Evolutionary conservation across 2,329 filamentous ascomycete genomes (phyloP), one percentile per base, ranked within the genome.

Genomic region (Fusarium continuum): DNA sequence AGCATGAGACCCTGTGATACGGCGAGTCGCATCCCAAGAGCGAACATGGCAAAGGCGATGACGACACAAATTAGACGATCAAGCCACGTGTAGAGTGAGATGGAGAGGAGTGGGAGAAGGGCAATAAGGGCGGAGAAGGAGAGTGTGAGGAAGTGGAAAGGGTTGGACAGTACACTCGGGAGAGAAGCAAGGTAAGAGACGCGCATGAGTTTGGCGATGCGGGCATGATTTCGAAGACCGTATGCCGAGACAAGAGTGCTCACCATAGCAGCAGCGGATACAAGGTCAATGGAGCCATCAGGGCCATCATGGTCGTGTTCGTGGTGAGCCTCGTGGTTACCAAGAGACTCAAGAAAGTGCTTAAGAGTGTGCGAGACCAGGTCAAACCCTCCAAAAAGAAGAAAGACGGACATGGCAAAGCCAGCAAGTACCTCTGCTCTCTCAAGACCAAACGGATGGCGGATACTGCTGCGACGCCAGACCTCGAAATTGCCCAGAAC

Each of bases 311-410:
- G 90, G 2, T 76, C 76, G 65, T 91, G 87, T 4, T 83, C 80
- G 69, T 91, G 88, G 70, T 96, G 92, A 19, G 91, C 83, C 49
- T 88, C 84, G 71, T 96, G 92, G 49, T 71, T 57, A 11, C 77
- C 76, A 22, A 78, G 62, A 2, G 73, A 73, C 76, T 97, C 94
- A 10, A 99, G 85, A n/a, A 93, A 85, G 76, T 99, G 94, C 74
- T 97, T 95, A 14, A 97, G 82, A 58, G 92, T 94, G 75, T 99
- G 95, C 34, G 92, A 96, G 60, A 99, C 90, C 43, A 99, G 86
- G 71, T 99, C 95, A 71, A 98, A 90, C 17, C 94, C 94, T 82
- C 97, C 97, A 77, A 99, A 99, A n/a, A 97, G 86, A 11, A 99
- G 85, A 61, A 97, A 92, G 32, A 99, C 91, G 46, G 93, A 96